Conservation (phyloP, 2,329 filamentous ascomycete genomes). For the Sordariomycetes sp. region DNA sequence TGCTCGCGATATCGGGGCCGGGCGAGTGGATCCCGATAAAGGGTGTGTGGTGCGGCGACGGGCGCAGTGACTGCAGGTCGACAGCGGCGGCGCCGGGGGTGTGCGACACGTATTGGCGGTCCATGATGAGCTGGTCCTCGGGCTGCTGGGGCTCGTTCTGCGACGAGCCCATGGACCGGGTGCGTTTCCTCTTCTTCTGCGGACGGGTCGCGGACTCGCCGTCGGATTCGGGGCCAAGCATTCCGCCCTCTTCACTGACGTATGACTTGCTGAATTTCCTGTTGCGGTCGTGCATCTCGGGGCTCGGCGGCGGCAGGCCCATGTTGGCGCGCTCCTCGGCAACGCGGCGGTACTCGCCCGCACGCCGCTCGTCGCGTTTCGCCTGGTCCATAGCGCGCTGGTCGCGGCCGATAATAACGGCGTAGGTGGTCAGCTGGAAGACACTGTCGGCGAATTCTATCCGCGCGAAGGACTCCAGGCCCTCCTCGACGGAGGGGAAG, state of each 20-base stretch:
- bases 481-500: slow-evolving; percentile 18
- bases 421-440: slow-evolving; percentile 69
- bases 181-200: slow-evolving; percentile 34
- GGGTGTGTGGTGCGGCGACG: slow-evolving; percentile 50
- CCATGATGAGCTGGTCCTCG: slow-evolving; percentile 32
- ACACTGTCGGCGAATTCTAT: slow-evolving; percentile 65
- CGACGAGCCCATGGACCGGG: slow-evolving; percentile 16
- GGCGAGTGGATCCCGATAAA: slow-evolving; percentile 65
- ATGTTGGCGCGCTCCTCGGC: slow-evolving; percentile 33
- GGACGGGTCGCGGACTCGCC: slow-evolving; percentile 37
- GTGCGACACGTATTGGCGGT: slow-evolving; percentile 50
- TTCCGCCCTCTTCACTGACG: slow-evolving; percentile 59
- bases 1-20: slow-evolving; percentile 45
- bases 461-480: slow-evolving; percentile 44
- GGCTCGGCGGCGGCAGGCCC: slow-evolving; percentile 40
- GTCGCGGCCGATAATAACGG: slow-evolving; percentile 64
- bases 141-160: slow-evolving; percentile 1
- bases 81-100: slow-evolving; percentile 48
- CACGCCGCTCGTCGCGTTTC: slow-evolving; percentile 36
- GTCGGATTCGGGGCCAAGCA: slow-evolving; percentile 53
- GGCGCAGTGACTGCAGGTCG: slow-evolving; percentile 47
- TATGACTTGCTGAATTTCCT: slow-evolving; percentile 51
- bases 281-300: slow-evolving; percentile 36
- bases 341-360: slow-evolving; percentile 30
- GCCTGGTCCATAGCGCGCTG: slow-evolving; percentile 46